Base-by-base conservation (phyloP, 2,329 filamentous ascomycete genomes). In the Microdochium bolleyi region DNA sequence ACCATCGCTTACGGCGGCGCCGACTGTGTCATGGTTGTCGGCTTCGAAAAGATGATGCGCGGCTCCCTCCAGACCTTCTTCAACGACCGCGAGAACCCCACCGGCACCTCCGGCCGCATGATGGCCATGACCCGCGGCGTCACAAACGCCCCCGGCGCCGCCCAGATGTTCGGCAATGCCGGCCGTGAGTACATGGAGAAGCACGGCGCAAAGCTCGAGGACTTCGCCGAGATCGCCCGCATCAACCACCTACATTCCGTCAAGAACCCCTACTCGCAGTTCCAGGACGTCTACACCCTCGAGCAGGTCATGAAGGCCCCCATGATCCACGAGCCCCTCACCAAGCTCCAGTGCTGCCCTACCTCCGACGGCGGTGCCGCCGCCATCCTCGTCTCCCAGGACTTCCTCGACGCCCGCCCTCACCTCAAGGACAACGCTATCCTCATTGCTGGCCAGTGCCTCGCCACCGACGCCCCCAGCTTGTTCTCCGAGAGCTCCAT, bases 291-390 rank as follows among this genome's bases (percentile, higher is more conserved):
- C 67, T 97, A 97, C 75, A 88, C 88, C 0, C 82, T 86, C 41
- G 88, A 96, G 30, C 85, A 97, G 71, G 78, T 97, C 67, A 70
- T 89, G 65, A 76, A 85, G 37, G 74, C 89, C 0, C 77, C 89
- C 55, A 88, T 84, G 79, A 89, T 97, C 70, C 84, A 89, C 72
- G 83, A 83, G 58, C 92, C 92, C 16, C 79, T 97, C 53, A 97
- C 94, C 54, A 97, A 96, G 73, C 84, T 97, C n/a, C 94, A 97
- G 74, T 97, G 92, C 80, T 96, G 92, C 72, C 92, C 94, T 1
- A 97, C 92, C 1, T 95, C 90, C 0, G 94, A 97, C 69, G 92
- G 92, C 49, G 89, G 86, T 49, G 92, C 91, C 1, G 91, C 94
- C 1, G 89, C 89, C 14, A 85, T 97, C 30, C 75, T 99, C 51